phyloP scores from a whole-genome alignment of 768 basidiomycete genomes.

The Scleroderma bovista region DNA sequence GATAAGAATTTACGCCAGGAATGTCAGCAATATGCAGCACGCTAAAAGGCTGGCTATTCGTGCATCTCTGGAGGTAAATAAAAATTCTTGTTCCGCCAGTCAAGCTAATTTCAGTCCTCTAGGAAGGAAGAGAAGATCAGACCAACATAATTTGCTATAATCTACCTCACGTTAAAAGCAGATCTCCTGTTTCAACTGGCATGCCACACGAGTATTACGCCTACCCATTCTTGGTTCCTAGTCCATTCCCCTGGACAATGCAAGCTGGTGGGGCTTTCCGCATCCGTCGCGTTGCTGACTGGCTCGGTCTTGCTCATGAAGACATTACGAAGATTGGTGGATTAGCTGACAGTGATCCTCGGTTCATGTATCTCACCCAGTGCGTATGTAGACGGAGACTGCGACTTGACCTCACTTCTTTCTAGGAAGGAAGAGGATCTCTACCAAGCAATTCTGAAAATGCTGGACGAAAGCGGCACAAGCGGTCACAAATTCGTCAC shows the following conservation, averaged over 20 bases:
- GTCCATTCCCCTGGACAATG: constrained; percentile 44
- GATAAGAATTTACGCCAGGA: constrained; percentile 53
- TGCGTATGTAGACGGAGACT: constrained; percentile 16
- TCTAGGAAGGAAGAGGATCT: constrained; percentile 16
- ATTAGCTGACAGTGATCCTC: constrained; percentile 31
- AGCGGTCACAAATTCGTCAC: constrained; percentile 22
- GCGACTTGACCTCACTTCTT: background rate
- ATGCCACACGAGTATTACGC: constrained; percentile 47
- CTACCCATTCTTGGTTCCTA: constrained; percentile 58
- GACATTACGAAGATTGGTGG: constrained; percentile 33
- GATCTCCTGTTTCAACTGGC: constrained; percentile 21
- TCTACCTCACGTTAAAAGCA: constrained; percentile 22
- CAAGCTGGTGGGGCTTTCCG: constrained; percentile 46
- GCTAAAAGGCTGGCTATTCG: constrained; percentile 53
- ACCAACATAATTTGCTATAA: constrained; percentile 25
- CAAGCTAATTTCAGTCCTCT: background rate
- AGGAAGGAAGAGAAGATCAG: constrained; percentile 11
- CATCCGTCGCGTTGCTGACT: constrained; percentile 57
- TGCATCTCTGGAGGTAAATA: constrained; percentile 46
- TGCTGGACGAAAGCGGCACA: background rate
- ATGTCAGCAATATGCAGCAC: constrained; percentile 31
- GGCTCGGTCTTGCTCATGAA: constrained; percentile 39
- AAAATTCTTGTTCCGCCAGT: constrained; percentile 3
- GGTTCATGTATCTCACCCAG: constrained; percentile 32
- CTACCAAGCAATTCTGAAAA: constrained; percentile 7